Evolutionary conservation across 257 asterid species (phyloP).

Genomic region (Salvia miltiorrhiza): DNA sequence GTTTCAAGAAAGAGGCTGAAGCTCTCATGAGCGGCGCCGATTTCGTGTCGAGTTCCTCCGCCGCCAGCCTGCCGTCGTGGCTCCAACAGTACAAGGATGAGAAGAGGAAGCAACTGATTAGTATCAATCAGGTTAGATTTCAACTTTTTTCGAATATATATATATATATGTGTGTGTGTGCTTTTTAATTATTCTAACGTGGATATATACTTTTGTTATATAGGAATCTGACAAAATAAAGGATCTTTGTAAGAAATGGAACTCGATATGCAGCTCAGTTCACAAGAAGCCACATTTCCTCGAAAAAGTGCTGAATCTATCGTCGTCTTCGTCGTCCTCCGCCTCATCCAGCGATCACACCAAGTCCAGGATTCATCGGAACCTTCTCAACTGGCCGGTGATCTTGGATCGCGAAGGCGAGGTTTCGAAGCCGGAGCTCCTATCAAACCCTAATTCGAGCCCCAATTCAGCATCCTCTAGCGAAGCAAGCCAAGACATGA

Average conservation of each 20-base stretch:
- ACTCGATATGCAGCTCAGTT: slow-evolving; percentile 72
- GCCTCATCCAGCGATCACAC: slow-evolving; percentile 52
- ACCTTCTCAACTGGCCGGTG: slow-evolving; percentile 47
- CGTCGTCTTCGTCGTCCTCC: slow-evolving; percentile 64
- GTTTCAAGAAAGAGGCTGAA: slow-evolving; percentile 65
- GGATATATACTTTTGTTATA: slow-evolving; percentile 15
- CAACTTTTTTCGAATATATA: neutral
- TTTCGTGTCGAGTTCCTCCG: slow-evolving; percentile 26
- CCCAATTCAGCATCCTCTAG: slow-evolving; percentile 97
- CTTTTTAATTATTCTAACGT: neutral
- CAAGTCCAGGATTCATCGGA: slow-evolving; percentile 35
- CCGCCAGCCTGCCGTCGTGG: slow-evolving; percentile 81
- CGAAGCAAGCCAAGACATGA: slow-evolving; percentile 59
- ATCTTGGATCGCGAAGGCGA: slow-evolving; percentile 37
- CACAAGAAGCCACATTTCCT: slow-evolving; percentile 68
- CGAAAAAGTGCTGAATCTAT: slow-evolving; percentile 40
- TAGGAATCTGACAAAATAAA: slow-evolving; percentile 57
- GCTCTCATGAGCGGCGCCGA: slow-evolving; percentile 30
- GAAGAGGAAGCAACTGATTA: slow-evolving; percentile 25
- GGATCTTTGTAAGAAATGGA: slow-evolving; percentile 85
- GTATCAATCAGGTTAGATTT: slow-evolving; percentile 40
- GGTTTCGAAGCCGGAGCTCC: slow-evolving; percentile 58
- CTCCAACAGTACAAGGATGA: slow-evolving; percentile 72
- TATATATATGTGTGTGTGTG: too few species aligned
- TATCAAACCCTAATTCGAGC: slow-evolving; percentile 88